Conservation (phyloP, 805 yeast species). For the Saturnispora sanitii region DNA sequence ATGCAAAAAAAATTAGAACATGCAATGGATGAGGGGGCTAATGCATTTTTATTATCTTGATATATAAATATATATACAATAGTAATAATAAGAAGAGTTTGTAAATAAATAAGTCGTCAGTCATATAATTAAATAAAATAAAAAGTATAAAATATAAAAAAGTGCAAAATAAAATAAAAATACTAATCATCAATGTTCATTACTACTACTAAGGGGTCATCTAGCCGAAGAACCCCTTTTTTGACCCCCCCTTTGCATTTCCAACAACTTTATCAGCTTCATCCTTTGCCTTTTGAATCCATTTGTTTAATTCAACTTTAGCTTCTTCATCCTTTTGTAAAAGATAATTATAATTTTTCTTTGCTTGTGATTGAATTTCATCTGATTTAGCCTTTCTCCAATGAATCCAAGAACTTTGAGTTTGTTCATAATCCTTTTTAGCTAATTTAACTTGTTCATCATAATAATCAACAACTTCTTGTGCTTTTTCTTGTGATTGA, state of each 20-base stretch:
- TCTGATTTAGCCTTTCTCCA: constrained; percentile 25
- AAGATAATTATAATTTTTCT: constrained; percentile 17
- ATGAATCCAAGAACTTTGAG: constrained; percentile 22
- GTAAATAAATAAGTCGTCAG: too few species aligned
- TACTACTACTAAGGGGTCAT: too few species aligned
- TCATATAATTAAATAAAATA: background rate
- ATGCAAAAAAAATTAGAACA: constrained; percentile 49
- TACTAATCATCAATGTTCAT: too few species aligned
- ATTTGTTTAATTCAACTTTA: constrained; percentile 11
- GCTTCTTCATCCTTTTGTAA: constrained; percentile 19
- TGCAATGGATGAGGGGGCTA: constrained; percentile 84
- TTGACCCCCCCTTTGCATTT: constrained; percentile 17
- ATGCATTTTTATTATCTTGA: constrained; percentile 71
- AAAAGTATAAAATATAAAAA: background rate
- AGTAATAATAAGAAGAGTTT: too few species aligned
- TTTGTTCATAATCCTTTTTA: constrained; percentile 20
- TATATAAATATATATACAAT: background rate
- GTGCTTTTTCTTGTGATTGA: constrained; percentile 21
- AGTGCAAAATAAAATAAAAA: too few species aligned
- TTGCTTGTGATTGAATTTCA: constrained; percentile 23
- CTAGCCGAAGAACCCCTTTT: too few species aligned
- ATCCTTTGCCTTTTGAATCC: constrained; percentile 11
- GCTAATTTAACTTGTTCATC: constrained; percentile 19
- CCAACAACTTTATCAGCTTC: constrained; percentile 16
- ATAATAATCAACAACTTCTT: constrained; percentile 15